These are phyloP conservation scores for Oidiodendron maius DNA, from an alignment of 495 filamentous ascomycete genomes.

Conservation along the genomic window DNA sequence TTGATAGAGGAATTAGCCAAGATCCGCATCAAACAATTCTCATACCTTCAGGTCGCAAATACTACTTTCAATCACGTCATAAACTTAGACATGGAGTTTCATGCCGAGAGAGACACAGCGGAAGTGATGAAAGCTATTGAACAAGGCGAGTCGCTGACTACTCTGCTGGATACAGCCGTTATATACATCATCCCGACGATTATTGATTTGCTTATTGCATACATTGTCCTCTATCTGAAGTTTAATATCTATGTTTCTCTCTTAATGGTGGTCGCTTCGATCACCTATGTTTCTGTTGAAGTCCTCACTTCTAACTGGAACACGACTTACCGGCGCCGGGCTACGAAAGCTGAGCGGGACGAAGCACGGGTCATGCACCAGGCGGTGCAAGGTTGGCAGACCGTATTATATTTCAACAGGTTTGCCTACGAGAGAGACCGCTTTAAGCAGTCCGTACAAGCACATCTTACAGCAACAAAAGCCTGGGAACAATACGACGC, in stretches of 20 bases:
- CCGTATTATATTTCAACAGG: conserved; percentile 67
- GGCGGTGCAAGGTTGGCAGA: conserved; percentile 61
- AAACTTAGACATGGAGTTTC: conserved; percentile 68
- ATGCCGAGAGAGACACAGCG: conserved; percentile 62
- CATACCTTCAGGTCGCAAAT: conserved; percentile 47
- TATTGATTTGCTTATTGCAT: conserved; percentile 59
- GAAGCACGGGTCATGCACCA: conserved; percentile 57
- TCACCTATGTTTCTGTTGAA: conserved; percentile 10
- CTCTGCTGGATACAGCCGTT: conserved; percentile 55
- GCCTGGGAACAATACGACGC: background rate
- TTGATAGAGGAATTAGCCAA: conserved; percentile 46
- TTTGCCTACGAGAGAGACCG: conserved; percentile 49
- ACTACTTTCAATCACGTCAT: conserved; percentile 69
- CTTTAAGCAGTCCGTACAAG: background rate
- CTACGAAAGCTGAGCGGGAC: conserved; percentile 38
- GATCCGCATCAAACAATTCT: conserved; percentile 57
- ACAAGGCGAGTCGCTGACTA: conserved; percentile 55
- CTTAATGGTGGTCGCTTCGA: background rate
- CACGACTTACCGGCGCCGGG: conserved; percentile 5
- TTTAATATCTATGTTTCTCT: conserved; percentile 53
- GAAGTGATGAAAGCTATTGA: conserved; percentile 61
- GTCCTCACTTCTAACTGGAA: background rate
- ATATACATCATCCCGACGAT: conserved; percentile 62
- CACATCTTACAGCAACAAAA: conserved; percentile 1
- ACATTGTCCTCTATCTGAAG: conserved; percentile 56